Percentiles rank a stretch among this genome's conserved stretches.
Conservation (phyloP, 1,284 basidiomycete species). For the Athelia sp. region DNA sequence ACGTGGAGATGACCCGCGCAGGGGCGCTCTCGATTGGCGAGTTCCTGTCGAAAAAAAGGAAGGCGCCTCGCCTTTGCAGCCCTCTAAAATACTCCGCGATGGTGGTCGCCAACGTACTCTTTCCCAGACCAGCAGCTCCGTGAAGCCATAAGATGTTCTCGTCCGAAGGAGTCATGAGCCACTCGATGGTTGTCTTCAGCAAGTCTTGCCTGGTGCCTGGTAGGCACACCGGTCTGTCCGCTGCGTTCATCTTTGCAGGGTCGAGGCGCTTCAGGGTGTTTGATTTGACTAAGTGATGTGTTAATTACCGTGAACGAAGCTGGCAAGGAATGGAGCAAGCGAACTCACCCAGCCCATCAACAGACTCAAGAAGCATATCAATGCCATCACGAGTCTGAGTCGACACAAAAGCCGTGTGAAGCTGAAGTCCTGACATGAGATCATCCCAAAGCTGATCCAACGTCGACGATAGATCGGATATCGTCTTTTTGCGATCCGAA, state of each 20-base stretch:
- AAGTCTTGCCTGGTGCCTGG: slow-evolving; percentile 3
- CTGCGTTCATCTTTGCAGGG: slow-evolving; percentile 2
- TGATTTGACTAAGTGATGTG: not conserved
- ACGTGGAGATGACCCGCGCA: not conserved
- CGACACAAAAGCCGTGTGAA: slow-evolving; percentile 1
- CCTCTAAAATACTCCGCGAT: not conserved
- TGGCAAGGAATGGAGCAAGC: not conserved
- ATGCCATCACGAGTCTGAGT: not conserved
- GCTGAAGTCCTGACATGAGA: not conserved
- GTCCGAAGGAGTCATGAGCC: not conserved
- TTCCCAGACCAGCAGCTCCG: not conserved
- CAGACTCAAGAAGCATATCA: no score
- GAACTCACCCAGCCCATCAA: not conserved
- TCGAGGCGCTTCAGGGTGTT: not conserved
- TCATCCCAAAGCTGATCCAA: not conserved
- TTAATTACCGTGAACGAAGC: no score
- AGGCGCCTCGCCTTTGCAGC: not conserved
- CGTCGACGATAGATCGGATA: not conserved
- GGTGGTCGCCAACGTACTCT: not conserved
- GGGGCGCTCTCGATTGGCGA: not conserved
- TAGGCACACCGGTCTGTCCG: slow-evolving; percentile 3
- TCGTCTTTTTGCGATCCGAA: not conserved
- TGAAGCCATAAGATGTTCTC: not conserved
- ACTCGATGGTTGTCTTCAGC: not conserved
- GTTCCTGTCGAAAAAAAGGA: not conserved